phyloP scores from a whole-genome alignment of 2,329 filamentous ascomycete species.

The Orbilia oligospora region DNA sequence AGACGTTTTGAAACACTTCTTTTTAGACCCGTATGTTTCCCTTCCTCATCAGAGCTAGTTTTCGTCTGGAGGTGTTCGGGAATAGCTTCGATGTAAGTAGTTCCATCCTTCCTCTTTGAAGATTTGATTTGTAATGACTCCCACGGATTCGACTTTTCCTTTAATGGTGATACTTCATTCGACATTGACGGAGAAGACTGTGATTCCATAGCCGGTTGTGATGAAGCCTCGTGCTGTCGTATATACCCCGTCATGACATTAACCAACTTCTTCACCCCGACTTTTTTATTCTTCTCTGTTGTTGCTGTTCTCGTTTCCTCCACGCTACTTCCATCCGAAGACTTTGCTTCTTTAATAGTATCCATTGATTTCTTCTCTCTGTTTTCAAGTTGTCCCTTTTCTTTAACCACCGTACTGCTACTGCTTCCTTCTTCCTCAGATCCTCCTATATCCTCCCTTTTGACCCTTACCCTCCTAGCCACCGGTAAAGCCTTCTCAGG shows the following conservation, averaged over 20 bases:
- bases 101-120: constrained; percentile 35
- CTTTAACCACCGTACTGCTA: not conserved
- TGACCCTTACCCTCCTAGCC: constrained; percentile 20
- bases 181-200: constrained; percentile 15
- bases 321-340: constrained; percentile 25
- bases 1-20: constrained; percentile 48
- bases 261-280: constrained; percentile 52
- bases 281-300: constrained; percentile 30
- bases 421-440: constrained; percentile 7
- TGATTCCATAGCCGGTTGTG: not conserved
- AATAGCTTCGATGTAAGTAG: constrained; percentile 42
- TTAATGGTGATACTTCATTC: constrained; percentile 15
- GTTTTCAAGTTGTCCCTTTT: not conserved
- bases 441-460: not conserved
- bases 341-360: constrained; percentile 13
- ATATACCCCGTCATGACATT: constrained; percentile 54
- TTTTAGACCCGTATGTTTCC: constrained; percentile 18
- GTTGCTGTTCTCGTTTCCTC: constrained; percentile 37
- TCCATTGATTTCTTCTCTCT: constrained; percentile 23
- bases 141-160: constrained; percentile 9
- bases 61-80: constrained; percentile 44
- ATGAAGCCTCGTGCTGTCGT: constrained; percentile 30
- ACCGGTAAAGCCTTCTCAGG: constrained; percentile 42
- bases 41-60: constrained; percentile 38
- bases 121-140: constrained; percentile 34